phyloP scores from a whole-genome alignment of 176 grass and related monocot species.

The Puccinellia tenuiflora region DNA sequence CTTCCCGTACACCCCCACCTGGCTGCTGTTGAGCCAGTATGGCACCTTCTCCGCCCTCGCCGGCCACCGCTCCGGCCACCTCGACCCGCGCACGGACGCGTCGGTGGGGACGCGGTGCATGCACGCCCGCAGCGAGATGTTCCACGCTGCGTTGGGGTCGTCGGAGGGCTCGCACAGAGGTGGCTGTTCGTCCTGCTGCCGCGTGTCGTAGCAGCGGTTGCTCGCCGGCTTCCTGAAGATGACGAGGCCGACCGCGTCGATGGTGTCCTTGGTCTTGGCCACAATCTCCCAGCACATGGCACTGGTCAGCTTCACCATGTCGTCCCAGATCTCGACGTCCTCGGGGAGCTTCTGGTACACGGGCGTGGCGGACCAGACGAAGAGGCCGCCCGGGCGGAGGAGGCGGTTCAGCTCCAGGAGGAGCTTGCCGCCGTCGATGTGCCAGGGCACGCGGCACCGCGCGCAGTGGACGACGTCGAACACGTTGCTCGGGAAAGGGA shows the following conservation, averaged over 20 bases:
- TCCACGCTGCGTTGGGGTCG: constrained; percentile 92
- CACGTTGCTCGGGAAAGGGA: constrained; percentile 62
- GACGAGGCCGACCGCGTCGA: constrained; percentile 67
- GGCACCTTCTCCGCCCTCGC: constrained; percentile 49
- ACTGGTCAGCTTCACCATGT: constrained; percentile 61
- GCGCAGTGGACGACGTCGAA: constrained; percentile 95
- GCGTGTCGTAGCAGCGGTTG: constrained; percentile 67
- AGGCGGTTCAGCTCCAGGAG: constrained; percentile 83
- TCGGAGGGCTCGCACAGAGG: constrained; percentile 69
- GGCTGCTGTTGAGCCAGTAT: constrained; percentile 64
- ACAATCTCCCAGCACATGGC: constrained; percentile 95
- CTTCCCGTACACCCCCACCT: constrained; percentile 92
- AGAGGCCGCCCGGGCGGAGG: constrained; percentile 83
- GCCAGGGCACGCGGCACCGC: constrained; percentile 87
- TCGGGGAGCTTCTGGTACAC: constrained; percentile 72
- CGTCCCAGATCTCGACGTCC: constrained; percentile 90
- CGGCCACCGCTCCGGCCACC: constrained; percentile 79
- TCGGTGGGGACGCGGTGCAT: constrained; percentile 62
- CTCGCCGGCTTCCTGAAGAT: constrained; percentile 64
- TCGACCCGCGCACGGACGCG: constrained; percentile 30
- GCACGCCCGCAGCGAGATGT: constrained; percentile 78
- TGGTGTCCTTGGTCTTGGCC: constrained; percentile 61
- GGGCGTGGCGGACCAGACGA: constrained; percentile 94
- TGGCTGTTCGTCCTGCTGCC: constrained; percentile 32
- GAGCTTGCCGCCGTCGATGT: constrained; percentile 75